Conservation (phyloP, 176 grass and related monocot species). For the Musa troglodytarum region DNA sequence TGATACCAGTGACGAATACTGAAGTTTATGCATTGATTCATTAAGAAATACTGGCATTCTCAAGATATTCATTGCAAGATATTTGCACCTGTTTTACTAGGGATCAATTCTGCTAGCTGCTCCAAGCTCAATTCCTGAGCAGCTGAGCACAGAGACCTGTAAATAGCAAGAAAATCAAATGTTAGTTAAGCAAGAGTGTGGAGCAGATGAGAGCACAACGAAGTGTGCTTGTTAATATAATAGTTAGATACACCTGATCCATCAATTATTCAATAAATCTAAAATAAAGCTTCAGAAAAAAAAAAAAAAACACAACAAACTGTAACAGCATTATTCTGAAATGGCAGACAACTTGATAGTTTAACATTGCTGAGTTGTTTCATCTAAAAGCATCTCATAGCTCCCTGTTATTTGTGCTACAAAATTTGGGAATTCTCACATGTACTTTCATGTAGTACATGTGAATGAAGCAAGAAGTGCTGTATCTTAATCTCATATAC, state of each 20-base stretch:
- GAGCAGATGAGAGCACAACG: background rate
- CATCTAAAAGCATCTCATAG: background rate
- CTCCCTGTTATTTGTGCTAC: background rate
- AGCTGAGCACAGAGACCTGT: constrained; percentile 57
- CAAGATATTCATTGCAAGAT: constrained; percentile 4
- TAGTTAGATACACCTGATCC: background rate
- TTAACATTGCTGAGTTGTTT: too few relatives aligned
- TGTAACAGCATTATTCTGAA: too few relatives aligned
- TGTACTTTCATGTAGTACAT: background rate
- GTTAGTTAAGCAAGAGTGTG: background rate
- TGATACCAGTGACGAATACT: background rate
- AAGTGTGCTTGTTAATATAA: too few relatives aligned
- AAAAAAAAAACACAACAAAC: too few relatives aligned
- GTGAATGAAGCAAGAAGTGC: too few relatives aligned
- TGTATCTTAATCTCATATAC: too few relatives aligned
- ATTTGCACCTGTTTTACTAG: constrained; percentile 57
- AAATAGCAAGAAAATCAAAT: constrained; percentile 5
- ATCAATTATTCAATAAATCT: background rate
- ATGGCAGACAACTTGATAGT: too few relatives aligned
- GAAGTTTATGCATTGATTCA: background rate
- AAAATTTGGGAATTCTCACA: background rate
- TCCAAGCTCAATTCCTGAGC: constrained; percentile 69
- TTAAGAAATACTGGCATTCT: background rate
- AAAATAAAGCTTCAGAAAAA: background rate
- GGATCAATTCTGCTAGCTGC: constrained; percentile 76